Evolutionary conservation across 2,329 filamentous ascomycete genomes (phyloP), one percentile per base, ranked within the genome.

Genomic region (Aphanoascus verrucosus): DNA sequence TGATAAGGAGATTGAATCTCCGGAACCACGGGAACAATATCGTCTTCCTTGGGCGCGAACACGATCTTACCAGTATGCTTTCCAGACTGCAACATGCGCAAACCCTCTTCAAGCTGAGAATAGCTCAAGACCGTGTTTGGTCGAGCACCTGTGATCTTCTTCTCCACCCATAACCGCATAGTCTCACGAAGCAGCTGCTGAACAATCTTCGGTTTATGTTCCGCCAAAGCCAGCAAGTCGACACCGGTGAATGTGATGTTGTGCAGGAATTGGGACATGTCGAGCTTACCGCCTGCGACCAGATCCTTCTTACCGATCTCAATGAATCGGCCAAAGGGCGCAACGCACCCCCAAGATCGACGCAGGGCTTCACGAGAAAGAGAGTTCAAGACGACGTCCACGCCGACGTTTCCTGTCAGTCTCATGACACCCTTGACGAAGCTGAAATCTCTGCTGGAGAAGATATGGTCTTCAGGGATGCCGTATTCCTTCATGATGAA

Each of bases 361-460:
- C 40, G 48, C 12, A 59, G 49, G 3, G 43, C 19, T 23, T 60
- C 57, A 3, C 56, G 56, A 19, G 53, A 43, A 9, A 58, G 47
- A 15, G 56, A 60, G 31, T 60, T 59, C 11, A 60, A 37, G 31
- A 58, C 53, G 6, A 59, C 41, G 32, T 59, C 59, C 1, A 60
- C 53, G n/a, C 59, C 59, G 6, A 14, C 17, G n/a, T 49, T 38
- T 3, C 50, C 44, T 12, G 57, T 60, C 23, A 56, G 6, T 4
- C 53, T 37, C 56, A 47, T 56, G 20, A 60, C 51, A 3, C 48
- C 54, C 15, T 57, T 45, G 6, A 42, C 55, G 15, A 60, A 60
- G 15, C 23, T 46, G 8, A 20, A 31, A 31, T 57, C 45, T 17
- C 56, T 45, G 38, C 49, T 54, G 23, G 41, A 49, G 41, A 59